These are phyloP conservation scores for Arthrobotrys sphaeroides DNA, from an alignment of 2,329 filamentous ascomycete species.

Conservation along the genomic window DNA sequence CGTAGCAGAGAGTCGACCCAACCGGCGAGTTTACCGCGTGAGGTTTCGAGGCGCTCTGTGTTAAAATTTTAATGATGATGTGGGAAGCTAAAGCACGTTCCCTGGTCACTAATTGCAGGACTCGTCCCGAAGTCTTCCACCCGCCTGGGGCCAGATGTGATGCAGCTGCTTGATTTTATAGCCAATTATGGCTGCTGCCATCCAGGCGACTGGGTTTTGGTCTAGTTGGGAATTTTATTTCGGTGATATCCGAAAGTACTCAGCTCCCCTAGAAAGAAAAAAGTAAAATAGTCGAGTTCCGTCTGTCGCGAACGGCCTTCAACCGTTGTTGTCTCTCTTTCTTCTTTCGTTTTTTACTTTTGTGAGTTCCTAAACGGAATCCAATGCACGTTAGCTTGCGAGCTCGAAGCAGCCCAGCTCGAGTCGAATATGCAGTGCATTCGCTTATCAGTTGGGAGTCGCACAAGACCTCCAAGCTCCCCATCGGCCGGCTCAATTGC, in stretches of 20 bases:
- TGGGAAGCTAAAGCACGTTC: conserved; percentile 1
- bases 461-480: conserved; percentile 32
- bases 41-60: conserved; percentile 14
- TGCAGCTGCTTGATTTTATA: conserved; percentile 24
- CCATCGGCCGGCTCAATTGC: conserved; percentile 16
- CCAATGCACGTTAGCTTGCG: background rate
- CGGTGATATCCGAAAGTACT: conserved; percentile 43
- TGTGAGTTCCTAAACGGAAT: conserved; percentile 2
- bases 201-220: conserved; percentile 1
- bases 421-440: conserved; percentile 16
- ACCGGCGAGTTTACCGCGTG: background rate
- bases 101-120: conserved; percentile 16
- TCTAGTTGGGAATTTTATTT: conserved; percentile 2
- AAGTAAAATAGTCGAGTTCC: conserved; percentile 6
- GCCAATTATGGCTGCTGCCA: conserved; percentile 37
- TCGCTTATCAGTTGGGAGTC: conserved; percentile 53
- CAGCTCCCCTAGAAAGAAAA: background rate
- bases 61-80: conserved; percentile 17
- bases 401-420: conserved; percentile 20
- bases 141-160: conserved; percentile 1
- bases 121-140: conserved; percentile 30
- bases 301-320: conserved; percentile 7
- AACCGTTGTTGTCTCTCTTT: too few species aligned
- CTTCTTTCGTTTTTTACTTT: background rate
- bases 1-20: conserved; percentile 9